Base-by-base conservation (phyloP, 805 yeast species). In the Lachancea waltii region DNA sequence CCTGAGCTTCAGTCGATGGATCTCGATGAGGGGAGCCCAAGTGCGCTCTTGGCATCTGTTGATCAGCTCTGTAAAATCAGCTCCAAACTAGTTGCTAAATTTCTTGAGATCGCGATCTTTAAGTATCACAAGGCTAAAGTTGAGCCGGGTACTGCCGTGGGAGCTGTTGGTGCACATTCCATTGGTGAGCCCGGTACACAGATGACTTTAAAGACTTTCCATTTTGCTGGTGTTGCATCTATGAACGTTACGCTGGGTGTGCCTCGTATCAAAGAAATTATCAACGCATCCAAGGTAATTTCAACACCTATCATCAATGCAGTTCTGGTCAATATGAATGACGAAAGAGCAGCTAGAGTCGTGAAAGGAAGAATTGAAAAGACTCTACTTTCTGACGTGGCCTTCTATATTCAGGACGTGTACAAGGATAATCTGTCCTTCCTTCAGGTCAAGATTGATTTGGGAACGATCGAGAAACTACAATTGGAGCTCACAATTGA, bases 161-260 rank as follows among this genome's bases (percentile, higher is more conserved):
- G 98, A 49, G 97, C 98, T 18, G 89, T 92, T 65, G 98, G 97
- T 50, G 98, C 98, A 0, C 98, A 92, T 60, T 85, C 96, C 30
- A 92, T 92, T 69, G 98, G 98, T 67, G 98, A 90, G 59, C 98
- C 98, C 16, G 98, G 97, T 61, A 92, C 98, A 1, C 98, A 92
- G 67, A 92, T 92, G 98, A 92, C 98, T 4, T 73, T 83, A 57
- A 83, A 83, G 60, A 83, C 94, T 43, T 90, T 90, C 85, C 98
- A 92, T 72, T 92, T 92, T 73, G 98, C 98, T 54, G 98, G 98
- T 73, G 98, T 92, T 41, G 97, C 98, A 24, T 84, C 95, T 33
- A 92, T 90, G 97, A 92, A 92, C 69, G 95, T 90, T 48, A 92
- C 98, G 0, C 75, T 92, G 50, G 98, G 98, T 76, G 98, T 92